Conservation (phyloP, 257 asterid genomes). For the Scutellaria galericulata region DNA sequence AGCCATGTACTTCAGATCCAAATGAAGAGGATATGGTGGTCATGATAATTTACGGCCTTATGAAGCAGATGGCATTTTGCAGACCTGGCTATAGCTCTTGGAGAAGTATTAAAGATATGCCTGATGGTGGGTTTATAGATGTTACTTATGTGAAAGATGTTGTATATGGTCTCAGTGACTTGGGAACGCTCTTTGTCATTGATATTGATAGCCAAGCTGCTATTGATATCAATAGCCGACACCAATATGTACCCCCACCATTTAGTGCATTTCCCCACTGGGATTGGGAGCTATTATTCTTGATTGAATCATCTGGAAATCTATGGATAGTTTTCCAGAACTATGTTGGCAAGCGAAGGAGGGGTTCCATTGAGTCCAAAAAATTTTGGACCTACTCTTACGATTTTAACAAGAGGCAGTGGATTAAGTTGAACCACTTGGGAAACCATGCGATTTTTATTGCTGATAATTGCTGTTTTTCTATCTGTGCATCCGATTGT, state of each 20-base stretch:
- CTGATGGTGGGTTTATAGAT: slow-evolving; percentile 17
- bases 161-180: slow-evolving; percentile 31
- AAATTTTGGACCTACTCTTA: slow-evolving; percentile 32
- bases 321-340: slow-evolving; percentile 38
- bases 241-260: not conserved
- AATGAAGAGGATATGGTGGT: slow-evolving; percentile 35
- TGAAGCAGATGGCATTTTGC: slow-evolving; percentile 35
- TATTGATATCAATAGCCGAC: slow-evolving; percentile 9
- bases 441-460: slow-evolving; percentile 43
- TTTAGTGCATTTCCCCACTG: slow-evolving; percentile 14
- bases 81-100: slow-evolving; percentile 37
- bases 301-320: slow-evolving; percentile 43
- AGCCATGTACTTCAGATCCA: slow-evolving; percentile 13
- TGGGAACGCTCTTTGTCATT: slow-evolving; percentile 32
- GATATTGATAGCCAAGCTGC: slow-evolving; percentile 23
- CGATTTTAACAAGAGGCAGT: slow-evolving; percentile 37
- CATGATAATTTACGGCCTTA: slow-evolving; percentile 37
- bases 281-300: slow-evolving; percentile 28
- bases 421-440: slow-evolving; percentile 40
- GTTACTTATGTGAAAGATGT: slow-evolving; percentile 30
- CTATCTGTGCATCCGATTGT: slow-evolving; percentile 22
- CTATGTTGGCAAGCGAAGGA: not conserved
- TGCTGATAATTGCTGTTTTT: slow-evolving; percentile 32
- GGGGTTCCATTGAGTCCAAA: slow-evolving; percentile 6
- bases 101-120: slow-evolving; percentile 20